phyloP scores from a whole-genome alignment of 257 asterid genomes.

The Solanum chmielewskii region DNA sequence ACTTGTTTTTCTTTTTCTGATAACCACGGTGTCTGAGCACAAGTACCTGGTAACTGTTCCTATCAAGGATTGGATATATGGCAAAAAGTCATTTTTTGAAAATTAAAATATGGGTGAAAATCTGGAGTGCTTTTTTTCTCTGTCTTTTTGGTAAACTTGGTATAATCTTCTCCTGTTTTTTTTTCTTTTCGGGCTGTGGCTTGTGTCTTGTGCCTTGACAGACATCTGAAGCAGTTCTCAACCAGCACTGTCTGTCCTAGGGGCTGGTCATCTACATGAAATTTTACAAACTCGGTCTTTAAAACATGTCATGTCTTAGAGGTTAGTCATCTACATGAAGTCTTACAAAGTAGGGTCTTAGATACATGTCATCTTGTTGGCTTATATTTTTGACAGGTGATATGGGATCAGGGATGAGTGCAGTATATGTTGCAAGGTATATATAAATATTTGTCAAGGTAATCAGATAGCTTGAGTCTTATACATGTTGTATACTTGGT shows the following conservation, averaged over 20 bases:
- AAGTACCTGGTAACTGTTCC: not conserved
- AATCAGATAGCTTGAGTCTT: not conserved
- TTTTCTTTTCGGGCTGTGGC: not conserved
- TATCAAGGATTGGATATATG: not conserved
- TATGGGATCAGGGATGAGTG: not conserved
- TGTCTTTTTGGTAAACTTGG: not conserved
- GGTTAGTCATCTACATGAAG: not conserved
- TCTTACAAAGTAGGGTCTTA: not conserved
- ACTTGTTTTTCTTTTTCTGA: not conserved
- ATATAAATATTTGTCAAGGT: not conserved
- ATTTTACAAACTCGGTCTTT: not conserved
- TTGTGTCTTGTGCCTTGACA: not conserved
- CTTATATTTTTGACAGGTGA: not conserved
- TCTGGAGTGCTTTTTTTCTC: not conserved
- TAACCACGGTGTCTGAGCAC: not conserved
- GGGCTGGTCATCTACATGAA: not conserved
- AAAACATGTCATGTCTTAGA: not conserved
- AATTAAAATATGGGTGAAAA: not conserved
- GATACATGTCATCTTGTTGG: not conserved
- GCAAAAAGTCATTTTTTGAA: not conserved
- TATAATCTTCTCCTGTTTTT: not conserved
- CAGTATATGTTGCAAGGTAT: not conserved
- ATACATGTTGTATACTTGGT: not conserved
- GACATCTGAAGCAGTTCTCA: not conserved
- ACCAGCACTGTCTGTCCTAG: not conserved